Percentiles rank a stretch among this genome's conserved stretches.
These are phyloP conservation scores for Rhodotorula glutinis DNA, from an alignment of 1,284 basidiomycete genomes.

Conservation along the genomic window DNA sequence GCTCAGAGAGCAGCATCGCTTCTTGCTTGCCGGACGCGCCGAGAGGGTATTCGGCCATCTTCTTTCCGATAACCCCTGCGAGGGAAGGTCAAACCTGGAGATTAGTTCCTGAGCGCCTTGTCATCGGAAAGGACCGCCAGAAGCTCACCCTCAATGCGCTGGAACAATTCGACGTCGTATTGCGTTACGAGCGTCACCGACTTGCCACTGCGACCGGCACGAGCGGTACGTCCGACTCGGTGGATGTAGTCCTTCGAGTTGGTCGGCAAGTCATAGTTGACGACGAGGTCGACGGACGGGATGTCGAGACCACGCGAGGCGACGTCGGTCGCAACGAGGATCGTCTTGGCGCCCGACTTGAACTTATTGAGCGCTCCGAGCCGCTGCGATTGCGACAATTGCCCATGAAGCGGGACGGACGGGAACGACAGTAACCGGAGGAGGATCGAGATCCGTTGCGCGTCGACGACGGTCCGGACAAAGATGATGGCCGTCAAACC, in stretches of 20 bases:
- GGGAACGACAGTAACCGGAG: conserved; percentile 88
- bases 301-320: conserved; percentile 97
- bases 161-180: conserved; percentile 95
- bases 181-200: conserved; percentile 95
- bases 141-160: conserved; percentile 73
- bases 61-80: conserved; percentile 75
- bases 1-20: conserved; percentile 78
- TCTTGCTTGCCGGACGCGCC: conserved; percentile 76
- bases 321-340: conserved; percentile 94
- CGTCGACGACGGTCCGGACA: conserved; percentile 91
- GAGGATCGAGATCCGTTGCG: conserved; percentile 83
- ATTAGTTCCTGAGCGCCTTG: neutral
- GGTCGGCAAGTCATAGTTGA: conserved; percentile 97
- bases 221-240: conserved; percentile 93
- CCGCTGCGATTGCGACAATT: conserved; percentile 88
- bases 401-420: conserved; percentile 93
- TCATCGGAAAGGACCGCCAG: neutral
- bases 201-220: conserved; percentile 92
- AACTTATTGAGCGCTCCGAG: conserved; percentile 95
- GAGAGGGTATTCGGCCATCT: conserved; percentile 79
- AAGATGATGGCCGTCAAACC: conserved; percentile 96
- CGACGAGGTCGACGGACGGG: conserved; percentile 90
- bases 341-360: conserved; percentile 85
- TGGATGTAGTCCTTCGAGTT: conserved; percentile 99
- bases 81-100: neutral